Percentiles rank a stretch among this genome's conserved stretches.
Evolutionary conservation across 331 rosid genomes (phyloP).

Genomic region (Stylosanthes scabra): DNA sequence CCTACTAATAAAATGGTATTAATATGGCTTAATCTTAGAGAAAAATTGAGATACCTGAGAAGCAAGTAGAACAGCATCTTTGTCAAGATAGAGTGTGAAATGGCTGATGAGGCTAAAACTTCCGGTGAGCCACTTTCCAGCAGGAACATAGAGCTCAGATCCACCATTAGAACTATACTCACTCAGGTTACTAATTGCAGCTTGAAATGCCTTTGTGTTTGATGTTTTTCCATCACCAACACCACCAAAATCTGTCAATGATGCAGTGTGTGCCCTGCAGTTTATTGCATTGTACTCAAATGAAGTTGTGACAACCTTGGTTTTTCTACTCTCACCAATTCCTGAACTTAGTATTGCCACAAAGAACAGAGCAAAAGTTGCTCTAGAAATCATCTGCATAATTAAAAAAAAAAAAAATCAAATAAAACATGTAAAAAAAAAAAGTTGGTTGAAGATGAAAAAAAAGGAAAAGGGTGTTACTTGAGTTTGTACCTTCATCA

Average conservation of each 20-base stretch:
- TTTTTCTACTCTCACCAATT: constrained; percentile 43
- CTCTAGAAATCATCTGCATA: constrained; percentile 31
- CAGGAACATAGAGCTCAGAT: constrained; percentile 78
- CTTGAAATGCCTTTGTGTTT: constrained; percentile 80
- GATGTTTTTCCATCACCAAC: constrained; percentile 94
- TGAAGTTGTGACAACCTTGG: constrained; percentile 39
- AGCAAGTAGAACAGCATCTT: constrained; percentile 86
- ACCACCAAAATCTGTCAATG: constrained; percentile 84
- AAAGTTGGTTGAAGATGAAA: constrained; percentile 5
- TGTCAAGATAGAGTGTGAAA: constrained; percentile 76
- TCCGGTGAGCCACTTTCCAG: constrained; percentile 90
- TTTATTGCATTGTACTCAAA: constrained; percentile 67
- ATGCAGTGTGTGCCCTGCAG: constrained; percentile 80
- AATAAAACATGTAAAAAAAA: constrained; percentile 7
- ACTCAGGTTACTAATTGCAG: constrained; percentile 65
- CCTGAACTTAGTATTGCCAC: constrained; percentile 36
- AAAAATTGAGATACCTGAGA: constrained; percentile 60
- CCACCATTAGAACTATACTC: constrained; percentile 75
- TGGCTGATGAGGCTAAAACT: constrained; percentile 84
- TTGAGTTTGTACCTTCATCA: constrained; percentile 29
- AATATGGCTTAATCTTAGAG: background rate
- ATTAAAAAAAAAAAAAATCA: constrained; percentile 16
- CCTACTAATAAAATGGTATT: too few relatives aligned
- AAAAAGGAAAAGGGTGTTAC: constrained; percentile 32
- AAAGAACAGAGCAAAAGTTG: constrained; percentile 27